These are phyloP conservation scores for Flaveria sonorensis DNA, from an alignment of 129 eudicot genomes.

Conservation along the genomic window DNA sequence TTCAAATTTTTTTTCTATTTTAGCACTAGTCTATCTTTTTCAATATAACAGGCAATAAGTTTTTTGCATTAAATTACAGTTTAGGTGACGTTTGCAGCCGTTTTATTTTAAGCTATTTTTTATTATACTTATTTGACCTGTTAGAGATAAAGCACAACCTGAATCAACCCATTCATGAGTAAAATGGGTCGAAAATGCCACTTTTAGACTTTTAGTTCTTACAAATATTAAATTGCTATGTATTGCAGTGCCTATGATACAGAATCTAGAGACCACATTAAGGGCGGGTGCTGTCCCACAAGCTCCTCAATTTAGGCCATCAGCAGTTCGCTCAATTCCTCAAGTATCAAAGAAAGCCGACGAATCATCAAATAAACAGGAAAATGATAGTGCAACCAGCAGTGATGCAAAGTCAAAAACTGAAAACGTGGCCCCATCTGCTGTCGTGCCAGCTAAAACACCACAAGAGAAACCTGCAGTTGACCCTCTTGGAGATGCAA, in stretches of 20 bases:
- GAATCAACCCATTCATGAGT: background rate
- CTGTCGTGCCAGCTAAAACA: constrained; percentile 37
- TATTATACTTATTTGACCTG: background rate
- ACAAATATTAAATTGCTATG: background rate
- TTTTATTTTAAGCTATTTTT: background rate
- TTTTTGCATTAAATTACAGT: background rate
- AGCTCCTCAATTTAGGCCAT: constrained; percentile 73
- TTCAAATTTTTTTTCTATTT: background rate
- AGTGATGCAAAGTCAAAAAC: constrained; percentile 7
- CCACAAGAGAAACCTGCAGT: constrained; percentile 28
- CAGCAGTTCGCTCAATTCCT: constrained; percentile 29
- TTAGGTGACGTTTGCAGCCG: background rate
- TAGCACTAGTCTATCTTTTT: background rate
- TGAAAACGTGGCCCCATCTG: constrained; percentile 30
- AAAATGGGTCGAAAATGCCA: no score
- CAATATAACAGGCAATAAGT: background rate
- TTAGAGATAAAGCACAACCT: background rate
- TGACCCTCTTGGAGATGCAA: constrained; percentile 77
- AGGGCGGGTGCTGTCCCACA: constrained; percentile 86
- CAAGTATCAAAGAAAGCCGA: constrained; percentile 19
- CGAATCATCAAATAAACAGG: constrained; percentile 21
- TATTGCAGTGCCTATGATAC: constrained; percentile 90
- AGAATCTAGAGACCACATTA: constrained; percentile 74
- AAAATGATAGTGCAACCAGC: constrained; percentile 14
- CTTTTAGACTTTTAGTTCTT: background rate